These are phyloP conservation scores for Didymella pomorum DNA, from an alignment of 2,329 filamentous ascomycete genomes.

Conservation along the genomic window DNA sequence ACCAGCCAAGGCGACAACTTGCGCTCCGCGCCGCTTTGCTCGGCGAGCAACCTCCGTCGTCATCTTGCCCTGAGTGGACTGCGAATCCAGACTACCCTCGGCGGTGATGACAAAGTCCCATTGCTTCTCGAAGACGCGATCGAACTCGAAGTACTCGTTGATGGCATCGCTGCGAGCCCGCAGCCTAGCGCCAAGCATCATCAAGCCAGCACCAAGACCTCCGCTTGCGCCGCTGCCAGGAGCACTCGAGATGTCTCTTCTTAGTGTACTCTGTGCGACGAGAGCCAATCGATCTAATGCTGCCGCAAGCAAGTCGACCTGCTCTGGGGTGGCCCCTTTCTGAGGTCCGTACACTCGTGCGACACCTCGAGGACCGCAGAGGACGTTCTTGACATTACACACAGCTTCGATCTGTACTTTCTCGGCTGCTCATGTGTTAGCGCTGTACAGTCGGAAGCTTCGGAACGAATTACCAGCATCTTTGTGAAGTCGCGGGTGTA, in stretches of 20 bases:
- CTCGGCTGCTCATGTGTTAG: conserved; percentile 24
- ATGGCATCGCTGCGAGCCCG: conserved; percentile 60
- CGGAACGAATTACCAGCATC: conserved; percentile 31
- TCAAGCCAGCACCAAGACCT: conserved; percentile 61
- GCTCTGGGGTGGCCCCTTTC: conserved; percentile 58
- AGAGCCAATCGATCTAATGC: conserved; percentile 56
- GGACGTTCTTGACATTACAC: conserved; percentile 62
- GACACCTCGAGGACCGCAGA: conserved; percentile 60
- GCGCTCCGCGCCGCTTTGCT: conserved; percentile 56
- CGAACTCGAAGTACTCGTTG: conserved; percentile 60
- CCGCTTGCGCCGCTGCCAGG: conserved; percentile 63
- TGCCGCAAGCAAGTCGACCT: conserved; percentile 54
- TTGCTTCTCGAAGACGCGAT: conserved; percentile 54
- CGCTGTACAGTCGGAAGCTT: background rate
- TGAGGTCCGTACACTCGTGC: conserved; percentile 62
- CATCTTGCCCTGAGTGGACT: conserved; percentile 62
- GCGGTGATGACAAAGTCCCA: conserved; percentile 63
- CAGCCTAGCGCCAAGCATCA: conserved; percentile 58
- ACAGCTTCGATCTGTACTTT: conserved; percentile 58
- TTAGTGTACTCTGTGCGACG: conserved; percentile 47
- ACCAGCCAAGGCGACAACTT: conserved; percentile 54
- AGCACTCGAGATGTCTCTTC: conserved; percentile 48
- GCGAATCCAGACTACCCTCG: conserved; percentile 62
- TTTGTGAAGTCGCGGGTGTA: conserved; percentile 51
- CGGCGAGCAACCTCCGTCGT: conserved; percentile 61